Evolutionary conservation across 2,329 filamentous ascomycete genomes (phyloP).

Genomic region (Aureobasidium sp.): DNA sequence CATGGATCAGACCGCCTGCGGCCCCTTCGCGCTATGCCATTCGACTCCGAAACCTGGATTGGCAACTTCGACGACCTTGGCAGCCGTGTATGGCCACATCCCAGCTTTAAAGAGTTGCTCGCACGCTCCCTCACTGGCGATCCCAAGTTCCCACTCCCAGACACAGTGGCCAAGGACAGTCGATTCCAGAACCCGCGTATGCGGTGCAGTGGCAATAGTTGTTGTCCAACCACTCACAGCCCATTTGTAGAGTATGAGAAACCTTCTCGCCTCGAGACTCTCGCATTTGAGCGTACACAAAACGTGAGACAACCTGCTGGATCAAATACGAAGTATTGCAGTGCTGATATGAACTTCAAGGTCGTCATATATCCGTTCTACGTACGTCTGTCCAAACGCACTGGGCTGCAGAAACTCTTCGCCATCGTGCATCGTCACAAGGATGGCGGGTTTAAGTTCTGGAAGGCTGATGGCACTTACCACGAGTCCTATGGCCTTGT

Average conservation of each 20-base stretch:
- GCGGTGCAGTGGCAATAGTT: background rate
- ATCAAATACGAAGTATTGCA: background rate
- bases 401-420: background rate
- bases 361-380: background rate
- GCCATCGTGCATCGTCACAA: background rate
- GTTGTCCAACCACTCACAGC: background rate
- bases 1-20: background rate
- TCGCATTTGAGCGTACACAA: background rate
- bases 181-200: background rate
- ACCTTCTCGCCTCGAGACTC: background rate
- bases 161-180: background rate
- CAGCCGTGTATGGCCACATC: slow-evolving; percentile 1
- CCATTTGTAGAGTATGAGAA: slow-evolving; percentile 2
- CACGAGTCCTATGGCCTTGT: background rate
- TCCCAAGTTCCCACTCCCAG: background rate
- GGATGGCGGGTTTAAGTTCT: background rate
- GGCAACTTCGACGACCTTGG: background rate
- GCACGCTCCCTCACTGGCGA: background rate
- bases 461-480: background rate
- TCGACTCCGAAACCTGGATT: background rate
- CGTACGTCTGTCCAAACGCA: background rate
- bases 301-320: background rate
- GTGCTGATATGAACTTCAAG: background rate
- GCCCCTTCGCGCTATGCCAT: background rate
- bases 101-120: background rate